phyloP scores from a whole-genome alignment of 345 rosid species.

The Noccaea caerulescens region DNA sequence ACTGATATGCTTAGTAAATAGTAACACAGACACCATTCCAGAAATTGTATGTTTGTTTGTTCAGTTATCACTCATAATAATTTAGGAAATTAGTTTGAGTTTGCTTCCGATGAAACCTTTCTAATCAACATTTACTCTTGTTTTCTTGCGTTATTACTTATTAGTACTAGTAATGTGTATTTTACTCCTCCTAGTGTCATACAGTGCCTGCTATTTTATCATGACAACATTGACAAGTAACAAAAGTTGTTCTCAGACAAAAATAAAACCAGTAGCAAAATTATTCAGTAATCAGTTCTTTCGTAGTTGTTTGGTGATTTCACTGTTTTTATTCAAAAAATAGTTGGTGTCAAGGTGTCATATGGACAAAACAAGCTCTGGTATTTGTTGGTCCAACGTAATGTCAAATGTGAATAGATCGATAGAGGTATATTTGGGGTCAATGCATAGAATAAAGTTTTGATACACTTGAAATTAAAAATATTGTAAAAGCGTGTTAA shows the following conservation, averaged over 20 bases:
- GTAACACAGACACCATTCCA: not conserved
- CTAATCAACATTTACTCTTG: not conserved
- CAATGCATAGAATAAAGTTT: conserved; percentile 37
- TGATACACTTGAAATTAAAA: conserved; percentile 34
- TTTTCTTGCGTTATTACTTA: not conserved
- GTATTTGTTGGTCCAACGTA: conserved; percentile 31
- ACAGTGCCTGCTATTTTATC: too few species aligned
- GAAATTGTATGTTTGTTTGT: not conserved
- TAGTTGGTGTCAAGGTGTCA: not conserved
- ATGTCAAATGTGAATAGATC: conserved; percentile 10
- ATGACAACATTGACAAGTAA: too few species aligned
- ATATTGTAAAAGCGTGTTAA: conserved; percentile 28
- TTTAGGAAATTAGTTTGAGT: not conserved
- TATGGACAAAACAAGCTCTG: not conserved
- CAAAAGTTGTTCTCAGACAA: too few species aligned
- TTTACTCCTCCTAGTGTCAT: too few species aligned
- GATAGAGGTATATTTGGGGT: conserved; percentile 15
- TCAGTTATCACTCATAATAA: not conserved
- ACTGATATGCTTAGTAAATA: not conserved
- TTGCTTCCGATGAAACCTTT: not conserved
- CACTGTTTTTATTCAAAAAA: too few species aligned
- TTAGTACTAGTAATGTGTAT: too few species aligned
- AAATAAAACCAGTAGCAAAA: not conserved
- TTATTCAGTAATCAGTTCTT: not conserved
- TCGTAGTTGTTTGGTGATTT: too few species aligned